Conservation (phyloP, 2,329 filamentous ascomycete species). For the Chaetomium sp. region DNA sequence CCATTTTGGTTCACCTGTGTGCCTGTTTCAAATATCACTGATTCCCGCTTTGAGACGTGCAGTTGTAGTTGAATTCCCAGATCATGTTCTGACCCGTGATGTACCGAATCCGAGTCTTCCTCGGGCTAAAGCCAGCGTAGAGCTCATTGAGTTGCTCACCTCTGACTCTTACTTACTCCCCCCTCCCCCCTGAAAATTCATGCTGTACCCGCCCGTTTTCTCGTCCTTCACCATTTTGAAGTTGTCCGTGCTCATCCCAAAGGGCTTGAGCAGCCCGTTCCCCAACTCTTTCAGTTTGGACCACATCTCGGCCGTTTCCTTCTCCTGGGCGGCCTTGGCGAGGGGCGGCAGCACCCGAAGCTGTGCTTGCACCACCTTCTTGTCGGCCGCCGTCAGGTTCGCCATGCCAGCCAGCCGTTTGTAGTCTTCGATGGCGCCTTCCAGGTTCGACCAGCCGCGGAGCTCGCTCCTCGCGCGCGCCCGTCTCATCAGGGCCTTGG, state of each 20-base stretch:
- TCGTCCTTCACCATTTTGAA: constrained; percentile 94
- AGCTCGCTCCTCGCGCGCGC: constrained; percentile 71
- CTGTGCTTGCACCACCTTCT: constrained; percentile 66
- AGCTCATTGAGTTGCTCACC: neutral
- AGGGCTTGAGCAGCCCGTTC: constrained; percentile 88
- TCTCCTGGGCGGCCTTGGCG: constrained; percentile 77
- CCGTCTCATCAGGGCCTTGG: constrained; percentile 80
- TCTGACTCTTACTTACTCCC: constrained; percentile 13
- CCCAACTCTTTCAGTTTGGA: constrained; percentile 89
- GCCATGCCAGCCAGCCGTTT: constrained; percentile 61
- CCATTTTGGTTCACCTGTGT: too few species aligned
- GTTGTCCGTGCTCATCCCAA: constrained; percentile 90
- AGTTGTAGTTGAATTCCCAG: too few species aligned
- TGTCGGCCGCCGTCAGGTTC: constrained; percentile 66
- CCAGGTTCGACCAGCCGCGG: constrained; percentile 77
- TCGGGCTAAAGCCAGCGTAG: neutral
- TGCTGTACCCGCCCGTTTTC: constrained; percentile 85
- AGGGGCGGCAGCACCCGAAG: constrained; percentile 66
- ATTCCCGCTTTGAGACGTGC: too few species aligned
- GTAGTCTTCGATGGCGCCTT: constrained; percentile 81
- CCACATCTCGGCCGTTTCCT: constrained; percentile 96
- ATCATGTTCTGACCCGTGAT: too few species aligned
- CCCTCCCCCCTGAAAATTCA: constrained; percentile 66
- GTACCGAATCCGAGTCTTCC: neutral
- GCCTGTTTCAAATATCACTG: neutral